A percentile compares a stretch with the other conserved stretches of the same genome.
These are phyloP conservation scores for Rauvolfia tetraphylla DNA, from an alignment of 257 asterid genomes.

Conservation along the genomic window DNA sequence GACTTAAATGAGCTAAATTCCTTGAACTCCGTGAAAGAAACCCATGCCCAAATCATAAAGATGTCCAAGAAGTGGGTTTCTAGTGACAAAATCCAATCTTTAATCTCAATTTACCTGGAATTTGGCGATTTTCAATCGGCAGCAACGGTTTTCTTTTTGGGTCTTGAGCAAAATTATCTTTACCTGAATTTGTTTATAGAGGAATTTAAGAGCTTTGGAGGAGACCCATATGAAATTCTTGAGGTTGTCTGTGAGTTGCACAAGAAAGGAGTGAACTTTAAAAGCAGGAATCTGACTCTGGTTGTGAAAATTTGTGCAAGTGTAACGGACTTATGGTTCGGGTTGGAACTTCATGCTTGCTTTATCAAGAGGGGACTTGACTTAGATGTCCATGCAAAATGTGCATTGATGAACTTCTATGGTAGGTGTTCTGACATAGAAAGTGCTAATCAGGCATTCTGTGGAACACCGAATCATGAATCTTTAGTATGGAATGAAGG, in stretches of 20 bases:
- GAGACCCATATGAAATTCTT: conserved; percentile 51
- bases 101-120: conserved; percentile 42
- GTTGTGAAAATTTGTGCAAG: conserved; percentile 49
- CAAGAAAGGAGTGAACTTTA: conserved; percentile 44
- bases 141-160: conserved; percentile 44
- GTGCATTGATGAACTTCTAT: conserved; percentile 58
- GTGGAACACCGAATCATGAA: conserved; percentile 28
- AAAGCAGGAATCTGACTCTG: conserved; percentile 30
- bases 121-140: conserved; percentile 50
- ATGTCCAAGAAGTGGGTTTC: conserved; percentile 23
- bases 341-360: conserved; percentile 50
- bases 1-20: conserved; percentile 27
- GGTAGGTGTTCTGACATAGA: conserved; percentile 44
- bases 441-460: conserved; percentile 36
- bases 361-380: conserved; percentile 55
- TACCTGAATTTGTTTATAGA: conserved; percentile 46
- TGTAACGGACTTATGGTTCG: conserved; percentile 35
- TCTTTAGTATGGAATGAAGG: conserved; percentile 59
- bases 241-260: conserved; percentile 37
- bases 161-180: conserved; percentile 36
- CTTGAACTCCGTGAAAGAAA: conserved; percentile 34
- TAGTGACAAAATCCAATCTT: conserved; percentile 38
- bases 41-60: conserved; percentile 63
- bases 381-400: conserved; percentile 35
- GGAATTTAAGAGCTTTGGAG: conserved; percentile 40